Evolutionary conservation across 2,329 filamentous ascomycete species (phyloP).

Genomic region (Trichoderma cornu-damae): DNA sequence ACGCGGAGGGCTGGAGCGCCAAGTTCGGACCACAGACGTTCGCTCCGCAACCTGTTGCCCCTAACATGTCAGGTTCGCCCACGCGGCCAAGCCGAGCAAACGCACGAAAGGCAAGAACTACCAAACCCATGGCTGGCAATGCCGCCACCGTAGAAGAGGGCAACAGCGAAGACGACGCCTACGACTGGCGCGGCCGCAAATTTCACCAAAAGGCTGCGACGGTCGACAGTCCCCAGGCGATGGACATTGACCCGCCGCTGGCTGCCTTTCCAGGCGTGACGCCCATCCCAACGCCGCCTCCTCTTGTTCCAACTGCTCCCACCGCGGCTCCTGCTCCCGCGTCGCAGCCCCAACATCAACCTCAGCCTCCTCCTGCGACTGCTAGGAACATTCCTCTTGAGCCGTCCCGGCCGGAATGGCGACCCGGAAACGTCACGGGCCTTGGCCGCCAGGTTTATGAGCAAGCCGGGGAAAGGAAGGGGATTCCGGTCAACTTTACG

Average conservation of each 20-base stretch:
- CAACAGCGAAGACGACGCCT: conserved; percentile 41
- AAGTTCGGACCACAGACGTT: conserved; percentile 53
- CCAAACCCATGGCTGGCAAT: conserved; percentile 45
- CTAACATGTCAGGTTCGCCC: conserved; percentile 40
- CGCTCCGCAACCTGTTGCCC: conserved; percentile 37
- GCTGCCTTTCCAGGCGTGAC: conserved; percentile 10
- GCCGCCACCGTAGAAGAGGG: conserved; percentile 45
- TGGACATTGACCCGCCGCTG: conserved; percentile 59
- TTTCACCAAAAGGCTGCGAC: conserved; percentile 27
- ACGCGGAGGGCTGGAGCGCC: conserved; percentile 50
- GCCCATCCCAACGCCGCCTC: neutral
- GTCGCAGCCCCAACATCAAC: conserved; percentile 21
- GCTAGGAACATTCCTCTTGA: conserved; percentile 54
- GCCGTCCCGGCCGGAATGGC: conserved; percentile 55
- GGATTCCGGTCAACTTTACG: conserved; percentile 34
- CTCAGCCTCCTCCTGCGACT: conserved; percentile 20
- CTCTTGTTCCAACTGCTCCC: neutral
- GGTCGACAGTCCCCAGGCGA: conserved; percentile 51
- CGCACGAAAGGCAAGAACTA: conserved; percentile 57
- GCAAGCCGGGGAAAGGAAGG: conserved; percentile 21
- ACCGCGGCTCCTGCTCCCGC: conserved; percentile 19
- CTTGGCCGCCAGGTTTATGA: conserved; percentile 23
- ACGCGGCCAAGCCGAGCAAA: conserved; percentile 41
- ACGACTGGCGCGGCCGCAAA: conserved; percentile 34
- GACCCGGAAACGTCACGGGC: conserved; percentile 43